Percentiles rank a stretch among this genome's conserved stretches.
Conservation (phyloP, 2,329 filamentous ascomycete species). For the Venturia asperata region DNA sequence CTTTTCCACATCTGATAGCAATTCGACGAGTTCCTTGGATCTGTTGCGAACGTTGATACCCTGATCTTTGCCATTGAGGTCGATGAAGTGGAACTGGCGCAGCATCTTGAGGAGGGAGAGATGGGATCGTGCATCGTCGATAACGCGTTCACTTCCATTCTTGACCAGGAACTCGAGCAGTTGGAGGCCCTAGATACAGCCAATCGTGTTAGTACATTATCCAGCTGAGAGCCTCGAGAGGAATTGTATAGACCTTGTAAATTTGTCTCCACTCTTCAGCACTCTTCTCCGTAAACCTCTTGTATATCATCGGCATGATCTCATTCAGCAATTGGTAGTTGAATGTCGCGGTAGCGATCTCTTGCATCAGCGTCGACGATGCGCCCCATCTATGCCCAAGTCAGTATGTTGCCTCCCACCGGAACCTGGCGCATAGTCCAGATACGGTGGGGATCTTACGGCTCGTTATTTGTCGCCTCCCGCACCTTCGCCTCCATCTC, state of each 20-base stretch:
- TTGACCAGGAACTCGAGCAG: conserved; percentile 96
- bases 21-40: conserved; percentile 88
- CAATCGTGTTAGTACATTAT: neutral
- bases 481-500: conserved; percentile 71
- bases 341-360: conserved; percentile 95
- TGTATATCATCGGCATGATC: conserved; percentile 99
- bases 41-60: conserved; percentile 95
- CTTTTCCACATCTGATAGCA: conserved; percentile 85
- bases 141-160: conserved; percentile 93
- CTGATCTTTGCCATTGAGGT: conserved; percentile 95
- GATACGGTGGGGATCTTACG: conserved; percentile 9
- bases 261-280: conserved; percentile 99
- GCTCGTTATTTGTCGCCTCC: conserved; percentile 20
- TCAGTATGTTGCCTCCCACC: neutral
- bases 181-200: conserved; percentile 57
- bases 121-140: conserved; percentile 93
- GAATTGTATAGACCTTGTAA: conserved; percentile 63
- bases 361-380: conserved; percentile 84
- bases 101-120: conserved; percentile 96
- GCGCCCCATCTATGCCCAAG: conserved; percentile 60
- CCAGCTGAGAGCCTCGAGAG: neutral
- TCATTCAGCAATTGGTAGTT: conserved; percentile 98
- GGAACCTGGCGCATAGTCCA: neutral
- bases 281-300: conserved; percentile 95
- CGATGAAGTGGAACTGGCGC: conserved; percentile 94